Evolutionary conservation across 805 yeast species (phyloP).

Genomic region (Candida incommunis): DNA sequence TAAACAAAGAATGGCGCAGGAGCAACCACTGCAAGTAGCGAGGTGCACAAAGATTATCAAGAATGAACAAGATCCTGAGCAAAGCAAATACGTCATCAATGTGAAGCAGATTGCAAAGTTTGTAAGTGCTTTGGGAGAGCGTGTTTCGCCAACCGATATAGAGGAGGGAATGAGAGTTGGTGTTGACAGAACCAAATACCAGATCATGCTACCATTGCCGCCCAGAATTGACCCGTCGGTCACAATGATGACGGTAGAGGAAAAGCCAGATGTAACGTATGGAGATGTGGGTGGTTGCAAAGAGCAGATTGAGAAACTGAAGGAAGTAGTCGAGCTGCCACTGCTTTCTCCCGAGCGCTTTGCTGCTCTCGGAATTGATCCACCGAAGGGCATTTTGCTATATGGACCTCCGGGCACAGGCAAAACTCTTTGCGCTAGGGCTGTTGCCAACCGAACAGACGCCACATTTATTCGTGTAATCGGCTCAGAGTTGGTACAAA

Average conservation of each 20-base stretch:
- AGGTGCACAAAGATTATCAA: conserved; percentile 91
- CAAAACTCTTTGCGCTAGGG: conserved; percentile 95
- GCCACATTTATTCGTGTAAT: conserved; percentile 97
- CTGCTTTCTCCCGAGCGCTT: conserved; percentile 90
- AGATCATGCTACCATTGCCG: conserved; percentile 92
- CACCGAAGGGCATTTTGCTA: conserved; percentile 92
- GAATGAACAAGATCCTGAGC: conserved; percentile 42
- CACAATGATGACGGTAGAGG: conserved; percentile 99
- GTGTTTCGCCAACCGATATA: conserved; percentile 95
- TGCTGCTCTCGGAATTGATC: conserved; percentile 93
- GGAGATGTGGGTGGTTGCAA: conserved; percentile 98
- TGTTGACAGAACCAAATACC: conserved; percentile 93
- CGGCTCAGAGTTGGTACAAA: conserved; percentile 96
- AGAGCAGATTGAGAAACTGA: conserved; percentile 90
- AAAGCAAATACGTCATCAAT: conserved; percentile 86
- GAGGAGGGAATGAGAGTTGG: conserved; percentile 99
- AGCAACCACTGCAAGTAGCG: conserved; percentile 95
- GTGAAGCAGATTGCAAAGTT: conserved; percentile 97
- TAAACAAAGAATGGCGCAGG: conserved; percentile 81
- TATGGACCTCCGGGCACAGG: conserved; percentile 99
- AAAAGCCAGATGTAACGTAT: conserved; percentile 97
- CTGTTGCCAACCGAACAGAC: conserved; percentile 98
- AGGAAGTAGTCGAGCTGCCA: conserved; percentile 94
- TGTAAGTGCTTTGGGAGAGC: conserved; percentile 91
- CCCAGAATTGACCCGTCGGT: conserved; percentile 97